Percentiles rank a stretch among this genome's conserved stretches.
phyloP scores from a whole-genome alignment of 371 early-diverging fungal species.

The Rhizopus sp. region DNA sequence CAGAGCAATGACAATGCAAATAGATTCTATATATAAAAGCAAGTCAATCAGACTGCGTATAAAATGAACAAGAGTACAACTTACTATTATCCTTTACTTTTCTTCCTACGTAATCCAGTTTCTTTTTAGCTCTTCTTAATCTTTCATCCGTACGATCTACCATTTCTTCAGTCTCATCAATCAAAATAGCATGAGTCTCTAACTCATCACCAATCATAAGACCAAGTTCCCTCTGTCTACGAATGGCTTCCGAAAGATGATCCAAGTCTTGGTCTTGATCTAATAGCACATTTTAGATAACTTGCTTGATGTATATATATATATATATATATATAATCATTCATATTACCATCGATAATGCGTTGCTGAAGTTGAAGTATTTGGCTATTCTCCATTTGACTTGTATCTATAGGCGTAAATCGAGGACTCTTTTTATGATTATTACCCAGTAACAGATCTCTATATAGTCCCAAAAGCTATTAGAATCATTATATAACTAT shows the following conservation, averaged over 20 bases:
- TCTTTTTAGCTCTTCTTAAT: conserved; percentile 58
- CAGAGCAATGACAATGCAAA: conserved; percentile 49
- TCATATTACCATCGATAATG: conserved; percentile 69
- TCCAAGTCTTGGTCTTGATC: conserved; percentile 83
- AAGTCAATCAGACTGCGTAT: background rate
- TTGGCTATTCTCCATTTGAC: conserved; percentile 59
- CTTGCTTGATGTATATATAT: background rate
- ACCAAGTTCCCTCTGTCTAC: conserved; percentile 78
- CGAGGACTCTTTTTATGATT: conserved; percentile 38
- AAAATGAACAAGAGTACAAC: conserved; percentile 7
- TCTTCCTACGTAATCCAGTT: conserved; percentile 43
- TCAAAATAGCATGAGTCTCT: conserved; percentile 71
- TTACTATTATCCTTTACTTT: conserved; percentile 53
- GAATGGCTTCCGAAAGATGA: conserved; percentile 60
- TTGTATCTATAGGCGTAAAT: conserved; percentile 46
- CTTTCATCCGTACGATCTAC: conserved; percentile 65
- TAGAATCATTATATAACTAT: background rate
- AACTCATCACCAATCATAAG: conserved; percentile 77
- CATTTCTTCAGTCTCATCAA: conserved; percentile 72
- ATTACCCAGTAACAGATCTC: conserved; percentile 39
- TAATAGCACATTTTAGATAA: conserved; percentile 13
- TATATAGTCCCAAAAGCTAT: background rate
- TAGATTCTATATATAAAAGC: conserved; percentile 30
- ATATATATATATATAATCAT: too few species aligned
- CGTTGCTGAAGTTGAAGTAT: conserved; percentile 74